Percentiles rank a stretch among this genome's conserved stretches.
phyloP scores from a whole-genome alignment of 163 green algal species.

The Volvox carteri region DNA sequence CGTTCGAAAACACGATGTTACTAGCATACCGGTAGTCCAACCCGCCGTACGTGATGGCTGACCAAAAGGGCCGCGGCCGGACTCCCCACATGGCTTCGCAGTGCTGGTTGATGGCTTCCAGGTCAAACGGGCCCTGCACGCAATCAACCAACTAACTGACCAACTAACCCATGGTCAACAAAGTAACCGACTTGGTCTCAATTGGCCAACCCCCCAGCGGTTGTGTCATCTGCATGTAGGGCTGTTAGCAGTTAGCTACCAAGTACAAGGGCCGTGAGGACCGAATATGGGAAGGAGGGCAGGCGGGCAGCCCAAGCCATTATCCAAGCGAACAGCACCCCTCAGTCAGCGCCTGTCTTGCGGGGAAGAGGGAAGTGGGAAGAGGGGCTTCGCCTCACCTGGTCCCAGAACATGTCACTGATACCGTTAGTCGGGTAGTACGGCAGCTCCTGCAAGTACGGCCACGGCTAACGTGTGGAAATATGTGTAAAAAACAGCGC shows the following conservation, averaged over 20 bases:
- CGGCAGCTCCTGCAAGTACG: constrained; percentile 70
- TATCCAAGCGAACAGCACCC: too few relatives aligned
- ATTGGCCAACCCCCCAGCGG: too few relatives aligned
- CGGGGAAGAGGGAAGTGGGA: too few relatives aligned
- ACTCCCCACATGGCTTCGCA: constrained; percentile 83
- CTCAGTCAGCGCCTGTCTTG: too few relatives aligned
- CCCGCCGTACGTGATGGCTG: constrained; percentile 81
- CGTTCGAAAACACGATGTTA: constrained; percentile 52
- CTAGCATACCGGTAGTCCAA: constrained; percentile 61
- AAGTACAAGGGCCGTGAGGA: too few relatives aligned
- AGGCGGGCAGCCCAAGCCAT: too few relatives aligned
- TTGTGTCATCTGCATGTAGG: too few relatives aligned
- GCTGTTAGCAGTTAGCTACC: too few relatives aligned
- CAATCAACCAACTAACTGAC: background rate
- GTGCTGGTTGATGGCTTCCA: constrained; percentile 46
- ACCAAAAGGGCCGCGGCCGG: constrained; percentile 68
- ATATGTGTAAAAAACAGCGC: too few relatives aligned
- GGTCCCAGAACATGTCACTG: constrained; percentile 86
- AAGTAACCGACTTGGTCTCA: background rate
- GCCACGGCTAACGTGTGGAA: too few relatives aligned
- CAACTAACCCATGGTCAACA: too few relatives aligned
- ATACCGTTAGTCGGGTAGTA: constrained; percentile 71
- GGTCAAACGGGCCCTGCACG: constrained; percentile 58
- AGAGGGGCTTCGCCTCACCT: constrained; percentile 64
- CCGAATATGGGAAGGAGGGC: too few relatives aligned